Conservation (phyloP, 768 basidiomycete species). For the Solioccasus polychromus region DNA sequence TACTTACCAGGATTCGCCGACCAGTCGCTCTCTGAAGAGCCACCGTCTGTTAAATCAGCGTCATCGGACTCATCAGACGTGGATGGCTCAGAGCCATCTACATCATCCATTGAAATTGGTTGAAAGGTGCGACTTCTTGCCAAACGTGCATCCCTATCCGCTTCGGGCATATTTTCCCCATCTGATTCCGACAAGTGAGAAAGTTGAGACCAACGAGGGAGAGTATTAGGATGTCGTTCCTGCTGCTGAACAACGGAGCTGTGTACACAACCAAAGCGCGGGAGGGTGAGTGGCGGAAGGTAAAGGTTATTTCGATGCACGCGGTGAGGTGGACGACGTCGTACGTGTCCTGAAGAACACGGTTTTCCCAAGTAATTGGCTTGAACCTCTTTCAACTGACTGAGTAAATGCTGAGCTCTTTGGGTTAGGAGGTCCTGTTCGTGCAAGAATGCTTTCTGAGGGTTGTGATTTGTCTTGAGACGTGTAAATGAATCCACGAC, state of each 20-base stretch:
- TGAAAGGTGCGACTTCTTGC: conserved; percentile 61
- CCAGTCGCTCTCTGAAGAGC: conserved; percentile 34
- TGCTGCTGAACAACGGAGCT: conserved; percentile 4
- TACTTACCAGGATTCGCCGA: conserved; percentile 39
- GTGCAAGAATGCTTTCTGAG: conserved; percentile 64
- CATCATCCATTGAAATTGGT: conserved; percentile 15
- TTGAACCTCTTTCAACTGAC: conserved; percentile 23
- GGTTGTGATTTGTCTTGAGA: conserved; percentile 47
- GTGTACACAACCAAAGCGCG: conserved; percentile 17
- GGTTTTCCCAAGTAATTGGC: not conserved
- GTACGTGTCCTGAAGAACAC: not conserved
- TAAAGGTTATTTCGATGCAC: conserved; percentile 52
- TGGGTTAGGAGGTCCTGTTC: conserved; percentile 70
- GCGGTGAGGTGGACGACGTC: conserved; percentile 7
- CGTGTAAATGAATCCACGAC: conserved; percentile 69
- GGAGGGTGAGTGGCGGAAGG: conserved; percentile 38
- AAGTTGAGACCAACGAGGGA: conserved; percentile 21
- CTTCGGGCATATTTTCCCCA: conserved; percentile 57
- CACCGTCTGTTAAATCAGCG: conserved; percentile 59
- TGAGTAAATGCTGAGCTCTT: conserved; percentile 56
- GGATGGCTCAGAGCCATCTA: conserved; percentile 45
- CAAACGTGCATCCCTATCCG: conserved; percentile 67
- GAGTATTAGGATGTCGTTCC: conserved; percentile 6
- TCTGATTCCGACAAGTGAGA: conserved; percentile 59
- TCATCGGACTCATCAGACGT: conserved; percentile 80